Evolutionary conservation across 2,329 filamentous ascomycete species (phyloP), one percentile per base, ranked within the genome.

Genomic region (Magnaporthiopsis incrustans): DNA sequence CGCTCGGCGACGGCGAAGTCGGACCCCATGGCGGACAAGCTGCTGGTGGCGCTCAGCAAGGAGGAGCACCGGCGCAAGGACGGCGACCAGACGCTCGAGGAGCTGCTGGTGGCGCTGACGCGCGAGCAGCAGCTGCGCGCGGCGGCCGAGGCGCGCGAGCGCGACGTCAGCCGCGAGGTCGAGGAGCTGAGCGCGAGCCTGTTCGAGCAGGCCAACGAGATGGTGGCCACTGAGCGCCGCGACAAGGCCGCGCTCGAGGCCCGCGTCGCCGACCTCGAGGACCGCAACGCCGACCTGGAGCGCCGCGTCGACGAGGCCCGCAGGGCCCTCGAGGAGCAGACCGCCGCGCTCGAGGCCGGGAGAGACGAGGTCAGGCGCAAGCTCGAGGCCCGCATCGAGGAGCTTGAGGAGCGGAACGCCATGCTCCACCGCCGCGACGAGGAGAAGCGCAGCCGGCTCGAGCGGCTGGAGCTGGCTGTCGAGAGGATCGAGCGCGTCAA

Each of bases 201-300:
- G 63, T 95, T 95, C 73, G 87, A 90, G 77, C 88, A 93, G 77
- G 91, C 91, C 62, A 95, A 95, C 73, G 87, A 92, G 76, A 95
- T 95, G 91, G 91, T 95, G 26, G 90, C 91, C 2, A 80, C 83
- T 25, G 91, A 95, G 79, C 79, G 91, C 58, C 82, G 85, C 64
- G 89, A 88, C 44, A 79, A 89, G 65, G 89, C 89, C 7, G 84
- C 82, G 71, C 80, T 95, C 30, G 89, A 92, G 62, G 86, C 80
- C 69, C 79, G 90, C 66, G 91, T 94, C 65, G 76, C 73, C 61
- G 44, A 8, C 70, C 80, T 95, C 30, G 89, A 92, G 58, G 85
- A 89, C 72, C 78, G 89, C 57, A 82, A 94, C 10, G 82, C 79
- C 65, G 79, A 87, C 70, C 76, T 95, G 26, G 90, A 93, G 76